Evolutionary conservation across 139 green algal genomes (phyloP), one percentile per base, ranked within the genome.

Genomic region (Pseudopediastrum boryanum): DNA sequence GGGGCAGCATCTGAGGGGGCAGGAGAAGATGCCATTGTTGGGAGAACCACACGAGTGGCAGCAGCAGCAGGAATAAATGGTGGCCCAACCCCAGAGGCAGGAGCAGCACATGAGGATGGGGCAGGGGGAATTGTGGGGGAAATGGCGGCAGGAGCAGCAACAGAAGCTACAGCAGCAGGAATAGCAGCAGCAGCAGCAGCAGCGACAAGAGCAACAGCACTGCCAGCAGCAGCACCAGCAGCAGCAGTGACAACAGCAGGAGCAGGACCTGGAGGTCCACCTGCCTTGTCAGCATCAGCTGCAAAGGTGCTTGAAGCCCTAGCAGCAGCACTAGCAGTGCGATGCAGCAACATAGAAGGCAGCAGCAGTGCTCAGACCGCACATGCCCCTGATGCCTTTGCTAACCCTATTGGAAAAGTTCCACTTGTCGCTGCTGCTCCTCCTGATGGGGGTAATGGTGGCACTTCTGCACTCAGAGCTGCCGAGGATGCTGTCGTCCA

Each of bases 251-350:
- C 39, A 2, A 59, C n/a, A 41, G 51, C 51, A 58, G 51, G 23
- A 58, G 27, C 39, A 84, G 56, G 75, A 65, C 1, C 25, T 13
- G 23, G 46, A 42, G 54, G 2, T 48, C 3, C 56, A 58, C 19
- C 0, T 8, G 58, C 41, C 77, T 21, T 16, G 78, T 12, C 50
- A 56, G 64, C 43, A 68, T 67, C 69, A 82, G 31, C 66, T 59
- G 44, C 29, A 61, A 48, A 21, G 39, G 3, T 2, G 42, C 2
- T 5, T 33, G 27, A 25, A 46, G 31, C 12, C 4, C 31, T 44
- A 48, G 23, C 2, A 38, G 54, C 61, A 73, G 35, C 27, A 58
- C 42, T 65, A 74, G 42, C 42, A 43, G 29, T 2, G 41, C 58
- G n/a, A 43, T 33, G 31, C 64, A 56, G 16, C 52, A 41, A 16